phyloP scores from a whole-genome alignment of 345 rosid species.

The Limnanthes douglasii region DNA sequence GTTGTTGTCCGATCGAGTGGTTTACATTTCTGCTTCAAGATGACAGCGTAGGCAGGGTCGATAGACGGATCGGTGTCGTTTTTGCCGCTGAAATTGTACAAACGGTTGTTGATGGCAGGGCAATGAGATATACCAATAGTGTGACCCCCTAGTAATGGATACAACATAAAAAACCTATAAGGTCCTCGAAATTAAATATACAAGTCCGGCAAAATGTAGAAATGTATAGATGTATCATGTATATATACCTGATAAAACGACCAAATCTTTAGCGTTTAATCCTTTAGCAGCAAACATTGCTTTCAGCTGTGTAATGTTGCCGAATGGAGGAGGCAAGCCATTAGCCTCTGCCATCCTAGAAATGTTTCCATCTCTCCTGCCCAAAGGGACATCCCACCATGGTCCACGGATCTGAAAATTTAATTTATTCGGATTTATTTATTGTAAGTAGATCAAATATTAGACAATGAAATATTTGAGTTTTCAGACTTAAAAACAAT shows the following conservation, averaged over 20 bases:
- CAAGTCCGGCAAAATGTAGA: not conserved
- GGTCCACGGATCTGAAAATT: slow-evolving; percentile 21
- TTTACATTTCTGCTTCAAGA: slow-evolving; percentile 24
- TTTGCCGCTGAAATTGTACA: slow-evolving; percentile 62
- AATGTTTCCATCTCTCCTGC: slow-evolving; percentile 52
- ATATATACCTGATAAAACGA: slow-evolving; percentile 34
- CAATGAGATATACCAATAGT: slow-evolving; percentile 62
- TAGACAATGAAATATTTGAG: not conserved
- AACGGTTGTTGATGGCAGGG: slow-evolving; percentile 22
- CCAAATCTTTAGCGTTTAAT: slow-evolving; percentile 34
- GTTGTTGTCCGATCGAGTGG: slow-evolving; percentile 27
- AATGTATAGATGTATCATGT: not conserved
- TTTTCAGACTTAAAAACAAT: not conserved
- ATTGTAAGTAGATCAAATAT: too few relatives aligned
- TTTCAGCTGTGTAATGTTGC: slow-evolving; percentile 22
- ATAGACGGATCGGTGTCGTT: slow-evolving; percentile 36
- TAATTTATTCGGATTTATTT: too few relatives aligned
- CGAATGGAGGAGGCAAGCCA: slow-evolving; percentile 19
- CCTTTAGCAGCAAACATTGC: slow-evolving; percentile 16
- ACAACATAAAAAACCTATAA: not conserved
- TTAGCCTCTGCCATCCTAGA: slow-evolving; percentile 18
- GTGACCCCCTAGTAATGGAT: slow-evolving; percentile 40
- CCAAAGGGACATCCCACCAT: slow-evolving; percentile 39
- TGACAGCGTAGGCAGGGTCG: slow-evolving; percentile 19
- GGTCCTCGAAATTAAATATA: not conserved